phyloP scores from a whole-genome alignment of 2,329 filamentous ascomycete species.

The Hypoxylon sp. region DNA sequence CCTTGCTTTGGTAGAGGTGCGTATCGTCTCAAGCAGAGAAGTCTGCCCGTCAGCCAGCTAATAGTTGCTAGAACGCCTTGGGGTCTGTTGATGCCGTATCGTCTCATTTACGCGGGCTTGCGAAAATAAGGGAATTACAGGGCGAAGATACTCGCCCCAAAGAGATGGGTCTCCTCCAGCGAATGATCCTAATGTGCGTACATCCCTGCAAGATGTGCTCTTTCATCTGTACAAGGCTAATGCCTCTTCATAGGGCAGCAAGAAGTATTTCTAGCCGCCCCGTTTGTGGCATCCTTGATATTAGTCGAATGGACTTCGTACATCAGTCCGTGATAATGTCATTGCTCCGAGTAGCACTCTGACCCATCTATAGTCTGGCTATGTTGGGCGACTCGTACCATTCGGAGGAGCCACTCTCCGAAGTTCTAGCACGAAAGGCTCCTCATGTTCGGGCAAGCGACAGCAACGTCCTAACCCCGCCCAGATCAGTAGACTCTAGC shows the following conservation, averaged over 20 bases:
- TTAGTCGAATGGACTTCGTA: constrained; percentile 55
- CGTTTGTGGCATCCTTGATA: constrained; percentile 57
- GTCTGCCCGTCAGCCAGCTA: constrained; percentile 24
- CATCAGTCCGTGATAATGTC: constrained; percentile 62
- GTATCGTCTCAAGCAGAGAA: constrained; percentile 17
- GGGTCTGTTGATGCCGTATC: constrained; percentile 60
- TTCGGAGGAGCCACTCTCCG: constrained; percentile 47
- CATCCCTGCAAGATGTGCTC: constrained; percentile 6
- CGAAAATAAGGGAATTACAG: constrained; percentile 53
- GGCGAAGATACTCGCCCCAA: constrained; percentile 47
- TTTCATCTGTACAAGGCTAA: constrained; percentile 36
- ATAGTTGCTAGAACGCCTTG: constrained; percentile 56
- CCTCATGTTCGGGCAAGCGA: constrained; percentile 43
- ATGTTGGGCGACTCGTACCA: constrained; percentile 47
- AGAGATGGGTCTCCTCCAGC: constrained; percentile 56
- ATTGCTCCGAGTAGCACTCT: constrained; percentile 60
- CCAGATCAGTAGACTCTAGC: constrained; percentile 54
- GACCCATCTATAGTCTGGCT: constrained; percentile 55
- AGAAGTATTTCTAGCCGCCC: constrained; percentile 57
- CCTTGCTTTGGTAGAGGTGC: constrained; percentile 60
- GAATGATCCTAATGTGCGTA: constrained; percentile 59
- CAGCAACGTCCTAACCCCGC: constrained; percentile 35
- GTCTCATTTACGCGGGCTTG: constrained; percentile 58
- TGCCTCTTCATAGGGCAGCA: constrained; percentile 54
- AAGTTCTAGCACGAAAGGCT: constrained; percentile 48